These are phyloP conservation scores for Penicillium olsonii DNA, from an alignment of 2,329 filamentous ascomycete species.

Conservation along the genomic window DNA sequence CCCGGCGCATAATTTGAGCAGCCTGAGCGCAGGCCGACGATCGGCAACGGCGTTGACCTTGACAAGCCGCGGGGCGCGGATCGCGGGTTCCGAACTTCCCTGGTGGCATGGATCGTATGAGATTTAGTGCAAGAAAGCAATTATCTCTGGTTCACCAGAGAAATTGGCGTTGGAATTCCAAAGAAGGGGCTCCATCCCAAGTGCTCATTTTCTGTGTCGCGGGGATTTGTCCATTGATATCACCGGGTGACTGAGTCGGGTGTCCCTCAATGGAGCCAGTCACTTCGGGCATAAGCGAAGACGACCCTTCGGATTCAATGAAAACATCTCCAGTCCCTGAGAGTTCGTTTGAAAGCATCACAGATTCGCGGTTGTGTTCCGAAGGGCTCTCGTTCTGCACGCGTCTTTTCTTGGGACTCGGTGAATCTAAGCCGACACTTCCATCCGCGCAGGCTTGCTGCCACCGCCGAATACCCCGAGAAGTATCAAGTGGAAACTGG, in stretches of 20 bases:
- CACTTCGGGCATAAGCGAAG: too few relatives aligned
- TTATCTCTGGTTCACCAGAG: constrained; percentile 27
- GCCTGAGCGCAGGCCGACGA: too few relatives aligned
- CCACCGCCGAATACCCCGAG: constrained; percentile 39
- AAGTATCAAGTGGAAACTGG: constrained; percentile 36
- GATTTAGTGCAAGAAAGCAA: neutral
- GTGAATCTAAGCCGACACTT: neutral
- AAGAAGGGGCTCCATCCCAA: constrained; percentile 33
- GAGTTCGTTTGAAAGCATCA: neutral
- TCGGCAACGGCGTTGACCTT: too few relatives aligned
- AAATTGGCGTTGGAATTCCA: constrained; percentile 35
- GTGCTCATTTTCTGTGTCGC: constrained; percentile 19
- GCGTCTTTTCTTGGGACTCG: neutral
- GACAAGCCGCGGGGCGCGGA: too few relatives aligned
- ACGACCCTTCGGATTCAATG: neutral
- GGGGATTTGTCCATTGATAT: neutral
- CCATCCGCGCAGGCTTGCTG: constrained; percentile 29
- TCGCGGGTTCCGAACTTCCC: constrained; percentile 39
- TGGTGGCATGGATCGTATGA: constrained; percentile 43
- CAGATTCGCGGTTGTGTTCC: neutral
- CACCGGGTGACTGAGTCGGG: neutral
- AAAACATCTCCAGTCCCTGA: neutral
- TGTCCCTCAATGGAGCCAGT: neutral
- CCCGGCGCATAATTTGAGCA: too few relatives aligned
- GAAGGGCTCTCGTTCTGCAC: neutral